Evolutionary conservation across 2,329 filamentous ascomycete genomes (phyloP), one percentile per base, ranked within the genome.

Genomic region (Colletotrichum tabaci): DNA sequence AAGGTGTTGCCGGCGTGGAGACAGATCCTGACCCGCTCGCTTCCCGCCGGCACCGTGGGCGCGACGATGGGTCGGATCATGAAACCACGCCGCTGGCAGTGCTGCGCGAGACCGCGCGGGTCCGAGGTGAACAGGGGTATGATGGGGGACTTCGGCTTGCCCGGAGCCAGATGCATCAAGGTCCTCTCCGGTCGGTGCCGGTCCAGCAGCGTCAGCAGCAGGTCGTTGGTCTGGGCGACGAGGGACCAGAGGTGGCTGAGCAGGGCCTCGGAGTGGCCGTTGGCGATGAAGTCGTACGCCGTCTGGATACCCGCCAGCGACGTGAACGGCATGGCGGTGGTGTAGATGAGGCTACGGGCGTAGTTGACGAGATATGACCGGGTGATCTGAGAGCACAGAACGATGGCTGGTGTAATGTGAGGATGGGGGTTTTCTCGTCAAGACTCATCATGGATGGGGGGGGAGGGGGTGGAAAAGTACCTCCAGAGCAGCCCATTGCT

Each of bases 331-430:
- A 93, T 86, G 40, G 91, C 91, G 0, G 92, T 94, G 0, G 92
- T 94, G 79, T 94, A 95, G 66, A 94, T 94, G 52, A 94, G 81
- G 2, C 88, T 90, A n/a, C 92, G 88, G 0, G 92, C 92, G 76
- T 94, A 94, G 77, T 95, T 94, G 79, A 94, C 87, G 62, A 94
- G 84, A 73, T 94, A 94, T 1, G 88, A 81, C 30, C 91, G 84
- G 0, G 90, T 88, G 0, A 87, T 80, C 0, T 86, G 79, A 1
- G 89, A 89, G 77, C 91, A 93, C 0, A 94, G 83, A 1, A 94
- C 82, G 23, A 91, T 91, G 26, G 79, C 79, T 79, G 53, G 44
- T 62, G 60, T 30, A 60, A 53, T 42, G 72, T 77, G 44, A 75
- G 67, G 66, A 40, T 55, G 0, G 10, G 26, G 26, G 26, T 30